A percentile compares a stretch with the other conserved stretches of the same genome.
These are phyloP conservation scores for Colletotrichum endophyticum DNA, from an alignment of 2,329 filamentous ascomycete genomes.

Conservation along the genomic window DNA sequence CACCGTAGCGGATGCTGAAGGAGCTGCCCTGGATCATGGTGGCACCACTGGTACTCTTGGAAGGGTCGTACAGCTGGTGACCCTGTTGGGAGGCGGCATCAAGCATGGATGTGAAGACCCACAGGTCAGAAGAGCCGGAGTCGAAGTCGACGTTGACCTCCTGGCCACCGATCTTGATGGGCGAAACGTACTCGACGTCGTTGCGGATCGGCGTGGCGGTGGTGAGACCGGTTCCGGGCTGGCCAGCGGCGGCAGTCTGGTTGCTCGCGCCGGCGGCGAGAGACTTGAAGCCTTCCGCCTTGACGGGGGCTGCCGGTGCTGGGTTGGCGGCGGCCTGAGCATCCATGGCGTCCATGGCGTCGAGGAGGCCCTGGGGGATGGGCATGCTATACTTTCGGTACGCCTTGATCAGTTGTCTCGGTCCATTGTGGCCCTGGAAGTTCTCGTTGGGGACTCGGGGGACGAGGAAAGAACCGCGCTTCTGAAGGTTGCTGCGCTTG, in stretches of 20 bases:
- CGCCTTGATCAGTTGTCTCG: slow-evolving; percentile 65
- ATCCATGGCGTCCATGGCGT: slow-evolving; percentile 31
- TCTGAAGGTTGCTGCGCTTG: slow-evolving; percentile 38
- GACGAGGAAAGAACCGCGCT: slow-evolving; percentile 60
- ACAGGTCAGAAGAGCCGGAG: slow-evolving; percentile 78
- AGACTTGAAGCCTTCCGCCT: slow-evolving; percentile 25
- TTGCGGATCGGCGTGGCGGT: slow-evolving; percentile 67
- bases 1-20: slow-evolving; percentile 73
- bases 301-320: slow-evolving; percentile 2
- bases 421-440: slow-evolving; percentile 62
- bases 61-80: slow-evolving; percentile 50
- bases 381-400: slow-evolving; percentile 71
- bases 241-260: slow-evolving; percentile 8
- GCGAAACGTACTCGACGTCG: slow-evolving; percentile 73
- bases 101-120: slow-evolving; percentile 72
- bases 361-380: slow-evolving; percentile 46
- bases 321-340: neutral
- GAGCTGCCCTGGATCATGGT: slow-evolving; percentile 43
- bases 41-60: slow-evolving; percentile 38
- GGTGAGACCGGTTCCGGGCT: slow-evolving; percentile 56
- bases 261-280: neutral
- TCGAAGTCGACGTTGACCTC: slow-evolving; percentile 74
- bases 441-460: slow-evolving; percentile 60
- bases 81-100: slow-evolving; percentile 43
- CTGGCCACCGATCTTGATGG: slow-evolving; percentile 73